Evolutionary conservation across 257 asterid genomes (phyloP), one percentile per base, ranked within the genome.

Genomic region (Cordia subcordata): DNA sequence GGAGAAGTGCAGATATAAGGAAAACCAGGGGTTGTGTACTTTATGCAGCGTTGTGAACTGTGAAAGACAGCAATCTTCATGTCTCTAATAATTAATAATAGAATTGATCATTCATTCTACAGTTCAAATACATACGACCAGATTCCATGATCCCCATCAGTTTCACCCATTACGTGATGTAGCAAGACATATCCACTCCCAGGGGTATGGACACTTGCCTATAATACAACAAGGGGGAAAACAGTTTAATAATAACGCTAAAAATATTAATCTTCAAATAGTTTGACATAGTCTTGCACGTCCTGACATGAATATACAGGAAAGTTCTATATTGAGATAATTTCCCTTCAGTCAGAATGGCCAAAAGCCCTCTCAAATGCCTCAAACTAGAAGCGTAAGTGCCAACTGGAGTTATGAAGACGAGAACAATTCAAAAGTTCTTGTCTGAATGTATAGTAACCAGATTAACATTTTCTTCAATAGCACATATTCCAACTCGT

Each of bases 121-220:
- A 61, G 50, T 16, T 49, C 17, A 23, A 42, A 83, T 77, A 92
- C 98, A 81, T 81, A 92, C 95, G 96, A 88, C 99, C 98, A 92
- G 81, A 84, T 68, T 64, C 91, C 96, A 51, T 83, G 96, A 59
- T 82, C 93, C 70, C 99, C 99, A 49, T 86, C 96, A 59, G 96
- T 88, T 79, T 88, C 96, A 64, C 99, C 99, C 99, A 92, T 92
- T 74, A 86, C 83, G 49, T 88, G 99, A 76, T 92, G 99, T 56
- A 92, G 88, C 85, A 92, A 73, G 64, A 86, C 96, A 75, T 92
- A 92, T 77, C 96, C 96, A 75, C 96, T 86, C 62, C 96, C 99
- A 70, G 99, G 96, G 61, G 99, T 88, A 69, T 67, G 83, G 70
- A 81, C 90, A 67, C 86, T 76, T 60, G 90, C 99, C 98, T 88